These are phyloP conservation scores for Myriosclerotinia scirpicola DNA, from an alignment of 2,329 filamentous ascomycete species.

Conservation along the genomic window DNA sequence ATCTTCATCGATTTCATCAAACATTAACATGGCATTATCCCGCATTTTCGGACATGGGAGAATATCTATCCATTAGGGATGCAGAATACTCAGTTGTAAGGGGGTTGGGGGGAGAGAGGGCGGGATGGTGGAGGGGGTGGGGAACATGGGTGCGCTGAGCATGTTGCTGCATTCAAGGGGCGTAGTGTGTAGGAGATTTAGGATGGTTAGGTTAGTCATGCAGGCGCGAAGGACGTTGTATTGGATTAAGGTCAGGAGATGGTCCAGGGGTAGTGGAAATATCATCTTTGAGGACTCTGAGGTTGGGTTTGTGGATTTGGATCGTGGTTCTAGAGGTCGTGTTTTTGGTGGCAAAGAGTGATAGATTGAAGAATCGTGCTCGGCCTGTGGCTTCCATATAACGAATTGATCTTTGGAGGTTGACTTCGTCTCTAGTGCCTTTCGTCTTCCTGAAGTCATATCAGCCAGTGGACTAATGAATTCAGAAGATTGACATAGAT, in stretches of 20 bases:
- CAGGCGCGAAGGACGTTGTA: conserved; percentile 45
- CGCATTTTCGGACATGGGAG: conserved; percentile 44
- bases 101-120: conserved; percentile 43
- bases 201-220: conserved; percentile 42
- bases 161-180: conserved; percentile 41
- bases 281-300: not conserved
- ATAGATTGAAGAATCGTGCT: not conserved
- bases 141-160: conserved; percentile 40
- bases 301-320: not conserved
- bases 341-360: not conserved
- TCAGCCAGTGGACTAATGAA: not conserved
- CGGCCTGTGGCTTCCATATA: not conserved
- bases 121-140: conserved; percentile 40
- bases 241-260: conserved; percentile 1
- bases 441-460: not conserved
- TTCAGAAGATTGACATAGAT: not conserved
- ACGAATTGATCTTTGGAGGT: not conserved
- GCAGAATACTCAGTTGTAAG: conserved; percentile 43
- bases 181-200: conserved; percentile 37
- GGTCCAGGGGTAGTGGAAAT: not conserved
- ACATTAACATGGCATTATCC: conserved; percentile 44
- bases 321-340: not conserved
- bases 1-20: conserved; percentile 45
- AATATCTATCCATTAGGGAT: conserved; percentile 47
- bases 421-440: not conserved